Conservation (phyloP, 2,329 filamentous ascomycete species). For the Golovinomyces cichoracearum region DNA sequence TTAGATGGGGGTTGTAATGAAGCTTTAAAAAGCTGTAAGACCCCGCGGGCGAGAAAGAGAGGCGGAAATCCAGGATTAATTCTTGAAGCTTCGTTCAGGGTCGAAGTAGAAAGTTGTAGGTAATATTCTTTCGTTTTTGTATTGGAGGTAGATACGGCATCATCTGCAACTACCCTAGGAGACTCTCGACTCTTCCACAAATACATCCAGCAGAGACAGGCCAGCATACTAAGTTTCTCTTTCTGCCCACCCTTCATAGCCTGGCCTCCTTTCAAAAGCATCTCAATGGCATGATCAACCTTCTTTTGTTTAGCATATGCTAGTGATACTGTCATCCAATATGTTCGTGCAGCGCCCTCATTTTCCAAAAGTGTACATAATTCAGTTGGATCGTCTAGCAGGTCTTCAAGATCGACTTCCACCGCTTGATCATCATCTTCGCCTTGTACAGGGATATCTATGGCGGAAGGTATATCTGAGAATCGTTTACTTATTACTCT, state of each 20-base stretch:
- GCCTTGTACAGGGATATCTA: constrained; percentile 39
- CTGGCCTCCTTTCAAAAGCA: constrained; percentile 37
- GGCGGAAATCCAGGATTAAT: constrained; percentile 83
- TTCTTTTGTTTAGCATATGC: constrained; percentile 93
- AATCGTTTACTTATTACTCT: constrained; percentile 22
- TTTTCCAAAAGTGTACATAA: constrained; percentile 87
- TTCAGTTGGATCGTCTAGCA: constrained; percentile 82
- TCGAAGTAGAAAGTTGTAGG: constrained; percentile 67
- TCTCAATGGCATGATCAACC: constrained; percentile 57
- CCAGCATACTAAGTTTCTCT: constrained; percentile 39
- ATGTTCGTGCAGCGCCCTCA: constrained; percentile 68
- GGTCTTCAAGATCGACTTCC: constrained; percentile 75
- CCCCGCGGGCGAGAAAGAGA: constrained; percentile 71
- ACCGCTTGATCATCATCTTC: constrained; percentile 46
- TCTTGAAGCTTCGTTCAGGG: constrained; percentile 80
- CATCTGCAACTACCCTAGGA: constrained; percentile 38
- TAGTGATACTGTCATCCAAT: constrained; percentile 94
- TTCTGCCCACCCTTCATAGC: constrained; percentile 34
- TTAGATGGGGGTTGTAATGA: constrained; percentile 58
- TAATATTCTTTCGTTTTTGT: constrained; percentile 82
- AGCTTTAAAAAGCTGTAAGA: constrained; percentile 65
- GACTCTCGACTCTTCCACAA: constrained; percentile 44
- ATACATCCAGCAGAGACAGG: constrained; percentile 44
- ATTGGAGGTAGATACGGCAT: constrained; percentile 35
- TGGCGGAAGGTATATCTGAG: constrained; percentile 35